Base-by-base conservation (phyloP, 2,329 filamentous ascomycete species). In the Elsinoe fawcettii region DNA sequence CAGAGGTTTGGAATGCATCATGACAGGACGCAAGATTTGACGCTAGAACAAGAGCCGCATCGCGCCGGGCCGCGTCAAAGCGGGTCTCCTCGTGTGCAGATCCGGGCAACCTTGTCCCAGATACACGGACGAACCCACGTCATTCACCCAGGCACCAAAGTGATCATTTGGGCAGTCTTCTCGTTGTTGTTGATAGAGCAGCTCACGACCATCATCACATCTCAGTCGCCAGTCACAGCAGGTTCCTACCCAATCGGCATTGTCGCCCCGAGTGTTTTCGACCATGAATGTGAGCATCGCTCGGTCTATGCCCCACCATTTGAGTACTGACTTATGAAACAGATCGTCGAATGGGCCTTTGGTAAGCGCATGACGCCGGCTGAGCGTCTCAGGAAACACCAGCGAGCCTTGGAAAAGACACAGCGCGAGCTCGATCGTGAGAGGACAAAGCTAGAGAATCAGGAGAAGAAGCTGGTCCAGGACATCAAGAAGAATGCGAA, bases 401-500 rank as follows among this genome's bases (percentile, higher is more conserved):
- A 97, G 76, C 84, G 93, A 66, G 90, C 93, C 64, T 85, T 99
- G 62, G 93, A 99, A 74, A 96, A 96, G 78, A 95, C 93, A 9
- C 93, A 97, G 68, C 85, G 93, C 65, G 93, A 99, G 72, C 82
- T 99, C 55, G 93, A 99, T 69, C 87, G 95, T 62, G 92, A 96
- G 72, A 83, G 93, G 58, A 85, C 91, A 63, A 99, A 99, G 77
- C 80, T 99, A 30, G 93, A 99, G 77, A 95, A 96, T 69, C 93
- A 99, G 71, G 93, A 99, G 78, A 97, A 96, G 83, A 96, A 95
- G 68, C 80, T 99, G 56, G 86, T 96, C 56, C 81, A 86, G 62
- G 92, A 97, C 69, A 99, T 99, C 76, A 97, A 96, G 78, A 95
- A 95, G 77, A 96, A 88, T 67, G 93, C 93, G 56, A 96, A 99